Evolutionary conservation across 352 stramenopile genomes (phyloP).

Genomic region (Globisporangium irregulare): DNA sequence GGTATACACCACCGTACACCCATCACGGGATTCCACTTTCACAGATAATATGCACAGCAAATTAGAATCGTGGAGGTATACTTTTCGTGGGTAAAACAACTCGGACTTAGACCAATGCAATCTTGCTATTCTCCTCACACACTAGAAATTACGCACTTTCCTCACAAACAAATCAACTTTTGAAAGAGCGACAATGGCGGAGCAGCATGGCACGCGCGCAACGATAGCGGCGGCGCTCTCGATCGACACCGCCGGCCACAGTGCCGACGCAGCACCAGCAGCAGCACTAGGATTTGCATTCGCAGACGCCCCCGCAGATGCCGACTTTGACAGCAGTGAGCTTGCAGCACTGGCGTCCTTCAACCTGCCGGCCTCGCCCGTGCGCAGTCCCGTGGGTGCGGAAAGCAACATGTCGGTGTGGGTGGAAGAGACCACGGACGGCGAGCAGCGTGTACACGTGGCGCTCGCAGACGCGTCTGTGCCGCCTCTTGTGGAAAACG

Average conservation of each 20-base stretch:
- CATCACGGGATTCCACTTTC: no score
- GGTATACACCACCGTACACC: no score
- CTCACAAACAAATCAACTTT: not conserved
- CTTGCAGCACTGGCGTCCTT: slow-evolving; percentile 46
- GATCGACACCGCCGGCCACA: not conserved
- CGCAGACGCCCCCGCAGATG: not conserved
- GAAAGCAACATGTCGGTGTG: slow-evolving; percentile 50
- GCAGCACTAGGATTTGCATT: not conserved
- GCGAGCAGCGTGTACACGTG: slow-evolving; percentile 51
- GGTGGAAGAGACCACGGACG: slow-evolving; percentile 40
- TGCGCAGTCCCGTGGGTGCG: slow-evolving; percentile 40
- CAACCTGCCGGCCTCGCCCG: slow-evolving; percentile 60
- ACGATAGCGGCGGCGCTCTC: slow-evolving; percentile 3
- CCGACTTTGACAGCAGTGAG: slow-evolving; percentile 12
- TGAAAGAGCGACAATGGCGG: not conserved
- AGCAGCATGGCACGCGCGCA: slow-evolving; percentile 1
- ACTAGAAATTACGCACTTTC: no score
- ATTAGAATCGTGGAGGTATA: no score
- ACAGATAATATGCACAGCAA: no score
- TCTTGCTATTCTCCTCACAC: no score
- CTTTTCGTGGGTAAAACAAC: no score
- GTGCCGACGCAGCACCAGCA: not conserved
- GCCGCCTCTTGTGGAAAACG: slow-evolving; percentile 9
- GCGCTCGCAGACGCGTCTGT: slow-evolving; percentile 24
- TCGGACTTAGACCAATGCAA: no score